These are phyloP conservation scores for Metschnikowia matae DNA, from an alignment of 805 yeast species.

Conservation along the genomic window DNA sequence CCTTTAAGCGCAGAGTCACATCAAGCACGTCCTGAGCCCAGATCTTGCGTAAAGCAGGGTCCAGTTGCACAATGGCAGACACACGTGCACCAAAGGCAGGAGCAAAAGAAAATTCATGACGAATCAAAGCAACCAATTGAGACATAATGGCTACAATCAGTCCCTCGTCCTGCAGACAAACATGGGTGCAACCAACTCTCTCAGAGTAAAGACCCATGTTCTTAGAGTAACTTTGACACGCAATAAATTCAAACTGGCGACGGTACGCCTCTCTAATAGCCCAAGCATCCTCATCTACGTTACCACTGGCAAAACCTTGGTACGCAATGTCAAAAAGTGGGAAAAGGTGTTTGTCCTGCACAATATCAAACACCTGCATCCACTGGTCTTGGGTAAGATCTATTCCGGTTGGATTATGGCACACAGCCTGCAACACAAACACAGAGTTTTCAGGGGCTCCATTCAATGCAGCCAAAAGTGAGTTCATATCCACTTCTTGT, in stretches of 20 bases:
- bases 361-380: conserved; percentile 25
- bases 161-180: conserved; percentile 11
- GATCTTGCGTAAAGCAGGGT: conserved; percentile 18
- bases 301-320: conserved; percentile 38
- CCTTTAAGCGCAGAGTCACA: conserved; percentile 29
- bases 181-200: conserved; percentile 38
- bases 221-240: conserved; percentile 38
- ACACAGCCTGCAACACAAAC: conserved; percentile 39
- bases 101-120: conserved; percentile 43
- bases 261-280: conserved; percentile 32
- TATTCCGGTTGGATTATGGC: conserved; percentile 45
- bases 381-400: conserved; percentile 37
- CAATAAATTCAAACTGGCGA: conserved; percentile 22
- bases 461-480: conserved; percentile 24
- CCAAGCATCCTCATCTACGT: conserved; percentile 32
- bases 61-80: conserved; percentile 30
- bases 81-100: conserved; percentile 47
- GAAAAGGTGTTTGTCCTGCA: conserved; percentile 24
- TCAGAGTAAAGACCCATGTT: conserved; percentile 41
- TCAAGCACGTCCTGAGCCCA: conserved; percentile 37
- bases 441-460: conserved; percentile 30
- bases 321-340: conserved; percentile 40
- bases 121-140: conserved; percentile 29
- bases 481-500: conserved; percentile 28
- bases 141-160: conserved; percentile 18